These are phyloP conservation scores for Angophora floribunda DNA, from an alignment of 345 rosid species.

Conservation along the genomic window DNA sequence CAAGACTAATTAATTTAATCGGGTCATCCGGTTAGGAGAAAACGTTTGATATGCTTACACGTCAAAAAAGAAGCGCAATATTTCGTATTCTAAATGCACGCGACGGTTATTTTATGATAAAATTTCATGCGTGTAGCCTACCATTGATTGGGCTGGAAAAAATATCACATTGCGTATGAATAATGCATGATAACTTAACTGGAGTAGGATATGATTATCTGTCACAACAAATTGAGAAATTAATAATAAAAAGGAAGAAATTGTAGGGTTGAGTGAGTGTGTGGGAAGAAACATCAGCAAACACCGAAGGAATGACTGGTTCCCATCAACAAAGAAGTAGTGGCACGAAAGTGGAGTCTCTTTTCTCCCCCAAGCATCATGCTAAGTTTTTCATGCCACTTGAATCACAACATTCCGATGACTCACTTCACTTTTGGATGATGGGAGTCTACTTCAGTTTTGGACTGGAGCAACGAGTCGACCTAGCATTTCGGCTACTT, in stretches of 20 bases:
- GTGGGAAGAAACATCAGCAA: background rate
- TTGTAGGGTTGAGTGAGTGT: background rate
- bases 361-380: background rate
- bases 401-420: background rate
- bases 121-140: background rate
- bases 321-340: background rate
- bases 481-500: background rate
- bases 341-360: background rate
- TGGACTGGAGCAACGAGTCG: background rate
- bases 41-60: background rate
- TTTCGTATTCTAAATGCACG: background rate
- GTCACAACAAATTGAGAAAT: background rate
- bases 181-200: background rate
- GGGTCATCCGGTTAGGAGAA: background rate
- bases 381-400: background rate
- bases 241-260: background rate
- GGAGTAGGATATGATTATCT: background rate
- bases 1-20: background rate
- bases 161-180: background rate
- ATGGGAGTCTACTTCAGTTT: background rate
- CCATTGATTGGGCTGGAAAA: background rate
- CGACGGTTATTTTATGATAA: background rate
- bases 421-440: background rate
- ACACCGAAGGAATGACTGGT: background rate
- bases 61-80: background rate